phyloP scores from a whole-genome alignment of 2,329 filamentous ascomycete species.

The Paecilomyces variotii region DNA sequence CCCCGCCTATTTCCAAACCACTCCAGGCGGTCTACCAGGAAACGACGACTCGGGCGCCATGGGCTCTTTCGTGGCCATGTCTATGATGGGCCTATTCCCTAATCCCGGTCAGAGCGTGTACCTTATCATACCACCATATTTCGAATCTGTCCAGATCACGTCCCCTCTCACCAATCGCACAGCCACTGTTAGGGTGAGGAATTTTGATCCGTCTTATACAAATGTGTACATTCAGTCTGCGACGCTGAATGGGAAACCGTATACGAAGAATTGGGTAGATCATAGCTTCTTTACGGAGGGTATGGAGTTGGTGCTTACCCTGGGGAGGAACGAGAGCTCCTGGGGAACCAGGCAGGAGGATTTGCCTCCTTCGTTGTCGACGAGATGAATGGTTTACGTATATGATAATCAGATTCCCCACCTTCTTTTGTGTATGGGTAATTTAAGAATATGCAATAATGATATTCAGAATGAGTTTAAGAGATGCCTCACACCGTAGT shows the following conservation, averaged over 20 bases:
- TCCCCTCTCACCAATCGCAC: conserved; percentile 49
- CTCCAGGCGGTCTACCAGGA: conserved; percentile 49
- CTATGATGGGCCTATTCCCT: conserved; percentile 60
- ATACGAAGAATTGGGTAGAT: conserved; percentile 56
- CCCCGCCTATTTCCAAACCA: conserved; percentile 49
- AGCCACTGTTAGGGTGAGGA: conserved; percentile 48
- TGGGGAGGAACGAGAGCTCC: conserved; percentile 52
- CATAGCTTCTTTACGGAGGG: conserved; percentile 59
- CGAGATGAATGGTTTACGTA: not conserved
- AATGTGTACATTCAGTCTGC: conserved; percentile 57
- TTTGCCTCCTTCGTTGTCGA: conserved; percentile 49
- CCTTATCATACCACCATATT: conserved; percentile 57
- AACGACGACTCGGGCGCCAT: conserved; percentile 61
- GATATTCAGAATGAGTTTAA: no score
- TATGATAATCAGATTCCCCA: not conserved
- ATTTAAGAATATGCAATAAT: not conserved
- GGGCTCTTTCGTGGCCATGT: conserved; percentile 54
- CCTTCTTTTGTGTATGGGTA: not conserved
- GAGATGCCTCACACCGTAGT: no score
- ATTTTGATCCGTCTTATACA: conserved; percentile 49
- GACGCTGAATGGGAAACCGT: conserved; percentile 50
- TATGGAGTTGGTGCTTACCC: conserved; percentile 51
- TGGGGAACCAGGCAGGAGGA: conserved; percentile 56
- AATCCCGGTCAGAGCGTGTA: conserved; percentile 59
- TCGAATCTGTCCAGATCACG: conserved; percentile 47